Percentiles rank a stretch among this genome's conserved stretches.
Evolutionary conservation across 345 rosid genomes (phyloP).

Genomic region (Arabidopsis arenosa): DNA sequence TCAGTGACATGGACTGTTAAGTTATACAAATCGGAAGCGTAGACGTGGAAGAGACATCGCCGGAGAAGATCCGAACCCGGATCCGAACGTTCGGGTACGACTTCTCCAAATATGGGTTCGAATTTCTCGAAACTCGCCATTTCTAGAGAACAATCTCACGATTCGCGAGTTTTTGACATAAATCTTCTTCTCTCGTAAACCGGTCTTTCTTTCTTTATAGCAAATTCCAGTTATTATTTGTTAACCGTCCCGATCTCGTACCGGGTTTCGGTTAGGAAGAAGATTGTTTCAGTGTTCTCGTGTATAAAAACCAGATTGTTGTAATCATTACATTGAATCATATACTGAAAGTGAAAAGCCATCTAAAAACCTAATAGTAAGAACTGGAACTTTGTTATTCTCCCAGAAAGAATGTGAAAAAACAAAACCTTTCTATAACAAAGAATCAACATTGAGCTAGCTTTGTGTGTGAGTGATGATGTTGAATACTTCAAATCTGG

Average conservation of each 20-base stretch:
- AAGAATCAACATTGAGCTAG: conserved; percentile 32
- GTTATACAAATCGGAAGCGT: conserved; percentile 64
- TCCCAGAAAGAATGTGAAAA: conserved; percentile 26
- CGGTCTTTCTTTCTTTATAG: not conserved
- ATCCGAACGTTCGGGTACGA: conserved; percentile 57
- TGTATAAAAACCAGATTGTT: not conserved
- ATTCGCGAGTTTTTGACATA: not conserved
- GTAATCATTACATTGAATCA: conserved; percentile 18
- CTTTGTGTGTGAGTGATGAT: conserved; percentile 1
- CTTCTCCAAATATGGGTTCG: conserved; percentile 70
- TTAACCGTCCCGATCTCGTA: not conserved
- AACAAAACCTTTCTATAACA: conserved; percentile 31
- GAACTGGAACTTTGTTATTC: conserved; percentile 8
- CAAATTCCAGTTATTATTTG: not conserved
- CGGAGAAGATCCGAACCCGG: conserved; percentile 48
- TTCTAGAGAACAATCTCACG: not conserved
- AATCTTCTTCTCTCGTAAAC: conserved; percentile 5
- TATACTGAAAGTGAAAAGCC: not conserved
- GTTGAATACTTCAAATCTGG: conserved; percentile 48
- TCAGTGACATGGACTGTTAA: conserved; percentile 69
- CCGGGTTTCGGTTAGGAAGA: not conserved
- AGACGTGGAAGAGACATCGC: conserved; percentile 68
- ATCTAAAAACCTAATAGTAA: conserved; percentile 4
- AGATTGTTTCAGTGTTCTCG: not conserved
- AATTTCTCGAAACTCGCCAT: conserved; percentile 57